Base-by-base conservation (phyloP, 148 eudicot species). In the Pharnaceum exiguum region DNA sequence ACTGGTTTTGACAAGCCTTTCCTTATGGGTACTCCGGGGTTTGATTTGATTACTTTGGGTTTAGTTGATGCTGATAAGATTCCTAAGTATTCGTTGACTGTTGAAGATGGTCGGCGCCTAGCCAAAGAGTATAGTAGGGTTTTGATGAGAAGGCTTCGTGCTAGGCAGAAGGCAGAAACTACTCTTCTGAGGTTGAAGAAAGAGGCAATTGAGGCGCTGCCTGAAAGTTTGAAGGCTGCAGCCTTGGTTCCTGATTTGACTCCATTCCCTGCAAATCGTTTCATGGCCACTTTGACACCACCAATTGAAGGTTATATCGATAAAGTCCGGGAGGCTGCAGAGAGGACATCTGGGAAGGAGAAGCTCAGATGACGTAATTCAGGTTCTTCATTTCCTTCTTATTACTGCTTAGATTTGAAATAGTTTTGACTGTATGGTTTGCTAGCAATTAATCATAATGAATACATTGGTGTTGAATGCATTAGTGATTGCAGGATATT, bases 241-340 rank as follows among this genome's bases (percentile, higher is more conserved):
- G 99, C 99, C 10, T 46, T 93, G 81, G 80, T 85, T 0, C 99
- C 96, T 2, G 99, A 93, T 80, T 16, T 70, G 33, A 44, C 87
- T 22, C 90, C 90, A 1, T 81, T 89, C 55, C 99, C 99, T 0
- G 74, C 65, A 2, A 93, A 83, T 26, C 57, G 91, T 23, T 83
- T 79, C 51, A 83, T 93, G 96, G 91, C 96, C 0, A 81, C 95
- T 0, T 63, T 93, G 54, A 89, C 96, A 8, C 99, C 99, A 1
- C 99, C 99, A 0, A 93, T 93, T 71, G 95, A 83, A 71, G 99
- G 99, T 27, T 93, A 93, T 52, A 75, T 81, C 18, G 91, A 93
- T 59, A 93, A 82, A 76, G 46, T 93, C 40, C 77, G 67, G 49
- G 95, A 83, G 78, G 99, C 99, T 3, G 85, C 96, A 2, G 77